phyloP scores from a whole-genome alignment of 23 red algal species.

The Gracilaria caudata region DNA sequence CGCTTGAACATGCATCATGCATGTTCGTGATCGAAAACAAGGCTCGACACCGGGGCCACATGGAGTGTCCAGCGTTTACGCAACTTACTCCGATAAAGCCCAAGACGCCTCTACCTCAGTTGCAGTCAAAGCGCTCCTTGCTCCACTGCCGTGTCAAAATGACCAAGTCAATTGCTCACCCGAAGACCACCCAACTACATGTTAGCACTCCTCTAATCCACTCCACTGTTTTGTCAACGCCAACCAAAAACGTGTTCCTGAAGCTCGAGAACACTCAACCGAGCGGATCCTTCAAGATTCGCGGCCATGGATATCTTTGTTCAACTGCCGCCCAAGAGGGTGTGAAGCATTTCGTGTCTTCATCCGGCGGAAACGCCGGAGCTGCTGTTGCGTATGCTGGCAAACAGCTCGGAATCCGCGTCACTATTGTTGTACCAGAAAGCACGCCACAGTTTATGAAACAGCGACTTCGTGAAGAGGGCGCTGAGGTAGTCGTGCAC shows the following conservation, averaged over 20 bases:
- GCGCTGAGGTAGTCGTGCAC: slow-evolving; percentile 74
- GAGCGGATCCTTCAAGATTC: slow-evolving; percentile 90
- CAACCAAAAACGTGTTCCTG: slow-evolving; percentile 48
- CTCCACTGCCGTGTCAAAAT: not conserved
- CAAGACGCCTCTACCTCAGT: not conserved
- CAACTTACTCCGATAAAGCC: not conserved
- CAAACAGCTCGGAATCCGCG: slow-evolving; percentile 43
- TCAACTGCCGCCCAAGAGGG: slow-evolving; percentile 38
- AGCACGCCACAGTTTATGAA: slow-evolving; percentile 88
- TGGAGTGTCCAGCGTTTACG: not conserved
- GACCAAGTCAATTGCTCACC: not conserved
- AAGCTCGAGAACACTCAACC: slow-evolving; percentile 88
- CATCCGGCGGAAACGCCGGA: slow-evolving; percentile 91
- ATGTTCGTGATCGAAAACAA: too few relatives aligned
- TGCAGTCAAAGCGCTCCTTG: not conserved
- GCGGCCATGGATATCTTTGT: slow-evolving; percentile 71
- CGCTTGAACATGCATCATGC: too few relatives aligned
- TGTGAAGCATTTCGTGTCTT: slow-evolving; percentile 60
- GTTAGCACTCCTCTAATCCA: slow-evolving; percentile 66
- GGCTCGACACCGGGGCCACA: too few relatives aligned
- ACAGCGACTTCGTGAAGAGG: slow-evolving; percentile 50
- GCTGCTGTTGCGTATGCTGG: slow-evolving; percentile 78
- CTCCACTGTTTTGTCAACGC: slow-evolving; percentile 45
- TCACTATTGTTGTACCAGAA: slow-evolving; percentile 77
- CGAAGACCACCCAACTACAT: slow-evolving; percentile 40